Conservation (phyloP, 2,329 filamentous ascomycete species). For the Triangularia setosa region DNA sequence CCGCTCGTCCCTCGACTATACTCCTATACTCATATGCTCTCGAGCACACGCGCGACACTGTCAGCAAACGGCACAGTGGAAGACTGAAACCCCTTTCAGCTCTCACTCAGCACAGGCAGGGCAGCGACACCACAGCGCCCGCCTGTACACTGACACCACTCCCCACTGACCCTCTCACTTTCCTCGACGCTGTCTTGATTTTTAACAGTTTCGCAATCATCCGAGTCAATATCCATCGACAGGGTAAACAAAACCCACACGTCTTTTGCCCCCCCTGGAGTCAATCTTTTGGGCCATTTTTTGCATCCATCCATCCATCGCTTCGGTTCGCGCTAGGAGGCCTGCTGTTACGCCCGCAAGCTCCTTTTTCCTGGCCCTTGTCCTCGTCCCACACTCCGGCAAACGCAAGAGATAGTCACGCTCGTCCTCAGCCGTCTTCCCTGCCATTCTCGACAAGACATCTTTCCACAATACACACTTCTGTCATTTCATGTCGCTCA, state of each 20-base stretch:
- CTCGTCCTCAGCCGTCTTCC: slow-evolving; percentile 12
- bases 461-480: slow-evolving; percentile 22
- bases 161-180: not conserved
- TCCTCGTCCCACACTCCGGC: slow-evolving; percentile 18
- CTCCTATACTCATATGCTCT: not conserved
- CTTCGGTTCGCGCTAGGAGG: slow-evolving; percentile 24
- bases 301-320: slow-evolving; percentile 17
- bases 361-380: slow-evolving; percentile 17
- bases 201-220: slow-evolving; percentile 5
- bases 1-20: not conserved
- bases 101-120: not conserved
- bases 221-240: slow-evolving; percentile 2
- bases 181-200: not conserved
- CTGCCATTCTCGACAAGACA: slow-evolving; percentile 9
- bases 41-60: not conserved
- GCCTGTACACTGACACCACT: slow-evolving; percentile 1
- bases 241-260: slow-evolving; percentile 5
- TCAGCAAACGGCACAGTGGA: not conserved
- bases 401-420: slow-evolving; percentile 13
- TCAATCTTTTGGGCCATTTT: slow-evolving; percentile 13
- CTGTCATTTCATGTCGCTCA: slow-evolving; percentile 30
- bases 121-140: not conserved
- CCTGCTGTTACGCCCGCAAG: slow-evolving; percentile 13
- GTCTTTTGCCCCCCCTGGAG: slow-evolving; percentile 1
- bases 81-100: not conserved